Base-by-base conservation (phyloP, 768 basidiomycete species). In the Clavulina sp. region DNA sequence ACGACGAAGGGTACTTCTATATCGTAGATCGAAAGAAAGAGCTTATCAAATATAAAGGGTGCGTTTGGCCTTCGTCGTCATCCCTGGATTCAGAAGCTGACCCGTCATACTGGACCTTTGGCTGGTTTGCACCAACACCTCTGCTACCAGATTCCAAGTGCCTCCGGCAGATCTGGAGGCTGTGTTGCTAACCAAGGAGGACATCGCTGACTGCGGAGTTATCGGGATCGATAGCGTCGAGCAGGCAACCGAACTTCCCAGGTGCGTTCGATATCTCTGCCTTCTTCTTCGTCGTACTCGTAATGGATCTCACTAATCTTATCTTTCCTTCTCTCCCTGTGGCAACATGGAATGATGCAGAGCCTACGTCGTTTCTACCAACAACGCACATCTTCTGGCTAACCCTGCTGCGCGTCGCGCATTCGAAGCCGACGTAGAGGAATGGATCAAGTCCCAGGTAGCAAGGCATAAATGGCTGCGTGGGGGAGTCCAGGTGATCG, bases 91-190 rank as follows among this genome's bases (percentile, higher is more conserved):
- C 36, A 13, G 36, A 13, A 38, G n/a, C n/a, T n/a, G 36, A 38
- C 21, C 36, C 13, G 36, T 21, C 36, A 1, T 38, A 38, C 36
- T 38, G 21, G 21, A 38, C 36, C n/a, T n/a, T 38, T 21, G 21
- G 21, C 21, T 38, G 36, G 36, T 38, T 38, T 13, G 13, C 36
- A 13, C 21, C 21, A 38, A 13, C 24, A 46, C 9, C 24, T 46
- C 1, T 9, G 24, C 9, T 38, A 59, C 81, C 75, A 83, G 81
- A 19, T 84, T 80, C 68, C 82, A 57, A 84, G 87, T 91, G 16
- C 77, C 88, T 4, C 87, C 87, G 0, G 86, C 88, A 1, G 87
- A 89, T 58, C 72, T 92, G 3, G 88, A 92, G 59, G 74, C 76
- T 29, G 66, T 86, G 0, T 71, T 91, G 0, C 65, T 89, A 13